A percentile compares a stretch with the other conserved stretches of the same genome.
Evolutionary conservation across 2,329 filamentous ascomycete species (phyloP).

Genomic region (Mariannaea sp.): DNA sequence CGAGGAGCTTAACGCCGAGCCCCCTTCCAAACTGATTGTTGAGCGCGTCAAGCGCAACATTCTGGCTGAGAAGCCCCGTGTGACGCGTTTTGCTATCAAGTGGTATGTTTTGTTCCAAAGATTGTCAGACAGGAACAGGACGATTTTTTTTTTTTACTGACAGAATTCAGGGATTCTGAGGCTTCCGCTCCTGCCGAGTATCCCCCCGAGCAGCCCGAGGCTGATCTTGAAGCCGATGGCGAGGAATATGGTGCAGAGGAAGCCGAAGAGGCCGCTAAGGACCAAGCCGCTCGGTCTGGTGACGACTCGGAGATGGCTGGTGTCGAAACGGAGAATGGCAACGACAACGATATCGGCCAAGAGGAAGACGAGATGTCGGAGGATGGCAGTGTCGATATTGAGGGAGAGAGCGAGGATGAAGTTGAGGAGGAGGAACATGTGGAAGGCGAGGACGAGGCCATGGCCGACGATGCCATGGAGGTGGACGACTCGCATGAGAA

Average conservation of each 20-base stretch:
- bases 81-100: conserved; percentile 97
- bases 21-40: conserved; percentile 87
- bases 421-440: conserved; percentile 67
- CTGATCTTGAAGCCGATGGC: conserved; percentile 83
- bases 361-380: conserved; percentile 74
- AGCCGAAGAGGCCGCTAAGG: conserved; percentile 66
- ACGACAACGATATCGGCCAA: conserved; percentile 47
- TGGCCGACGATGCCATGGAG: conserved; percentile 55
- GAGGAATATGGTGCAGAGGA: conserved; percentile 84
- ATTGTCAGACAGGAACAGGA: not conserved
- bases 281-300: conserved; percentile 49
- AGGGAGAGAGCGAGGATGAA: conserved; percentile 75
- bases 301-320: conserved; percentile 80
- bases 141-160: conserved; percentile 5
- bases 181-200: conserved; percentile 94
- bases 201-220: conserved; percentile 96
- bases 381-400: conserved; percentile 77
- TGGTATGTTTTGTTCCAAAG: conserved; percentile 66
- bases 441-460: conserved; percentile 42
- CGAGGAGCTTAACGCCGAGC: conserved; percentile 85
- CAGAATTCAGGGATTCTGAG: conserved; percentile 81
- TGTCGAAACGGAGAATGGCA: conserved; percentile 55
- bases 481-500: conserved; percentile 52
- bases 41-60: conserved; percentile 93
- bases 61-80: conserved; percentile 93